Evolutionary conservation across 306 rosid species (phyloP).

Genomic region (Trichosanthes truncata): DNA sequence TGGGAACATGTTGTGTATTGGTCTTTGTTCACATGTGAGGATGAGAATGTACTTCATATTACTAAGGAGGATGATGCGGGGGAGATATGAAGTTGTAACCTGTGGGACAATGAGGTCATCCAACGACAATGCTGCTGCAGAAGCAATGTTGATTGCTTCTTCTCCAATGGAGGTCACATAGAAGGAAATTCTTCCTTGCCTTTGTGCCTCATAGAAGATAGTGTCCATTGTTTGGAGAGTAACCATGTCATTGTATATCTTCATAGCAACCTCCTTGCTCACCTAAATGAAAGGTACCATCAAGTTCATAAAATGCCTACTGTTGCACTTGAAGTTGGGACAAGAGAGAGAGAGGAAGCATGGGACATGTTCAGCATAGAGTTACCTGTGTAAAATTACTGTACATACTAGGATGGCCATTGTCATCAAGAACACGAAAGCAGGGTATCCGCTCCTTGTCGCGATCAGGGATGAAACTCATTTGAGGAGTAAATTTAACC

Average conservation of each 20-base stretch:
- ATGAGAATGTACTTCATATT: neutral
- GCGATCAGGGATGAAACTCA: slow-evolving; percentile 48
- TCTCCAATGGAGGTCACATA: slow-evolving; percentile 69
- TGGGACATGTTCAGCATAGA: neutral
- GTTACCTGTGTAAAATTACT: slow-evolving; percentile 42
- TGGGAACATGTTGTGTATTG: neutral
- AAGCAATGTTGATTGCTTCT: slow-evolving; percentile 79
- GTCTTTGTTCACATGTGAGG: neutral
- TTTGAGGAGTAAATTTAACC: slow-evolving; percentile 41
- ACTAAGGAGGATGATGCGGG: neutral
- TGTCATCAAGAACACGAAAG: slow-evolving; percentile 69
- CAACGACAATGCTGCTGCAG: slow-evolving; percentile 72
- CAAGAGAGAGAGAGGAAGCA: neutral
- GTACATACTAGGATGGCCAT: slow-evolving; percentile 35
- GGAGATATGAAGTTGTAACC: slow-evolving; percentile 31
- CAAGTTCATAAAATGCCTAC: neutral
- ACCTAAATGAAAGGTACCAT: slow-evolving; percentile 31
- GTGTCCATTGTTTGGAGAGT: slow-evolving; percentile 85
- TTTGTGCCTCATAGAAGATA: slow-evolving; percentile 80
- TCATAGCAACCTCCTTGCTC: slow-evolving; percentile 41
- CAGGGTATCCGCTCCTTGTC: slow-evolving; percentile 39
- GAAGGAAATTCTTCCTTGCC: slow-evolving; percentile 91
- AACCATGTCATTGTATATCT: slow-evolving; percentile 72
- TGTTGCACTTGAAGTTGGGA: neutral
- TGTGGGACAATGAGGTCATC: slow-evolving; percentile 77